These are phyloP conservation scores for Dipteronia dyeriana DNA, from an alignment of 345 rosid genomes.

Conservation along the genomic window DNA sequence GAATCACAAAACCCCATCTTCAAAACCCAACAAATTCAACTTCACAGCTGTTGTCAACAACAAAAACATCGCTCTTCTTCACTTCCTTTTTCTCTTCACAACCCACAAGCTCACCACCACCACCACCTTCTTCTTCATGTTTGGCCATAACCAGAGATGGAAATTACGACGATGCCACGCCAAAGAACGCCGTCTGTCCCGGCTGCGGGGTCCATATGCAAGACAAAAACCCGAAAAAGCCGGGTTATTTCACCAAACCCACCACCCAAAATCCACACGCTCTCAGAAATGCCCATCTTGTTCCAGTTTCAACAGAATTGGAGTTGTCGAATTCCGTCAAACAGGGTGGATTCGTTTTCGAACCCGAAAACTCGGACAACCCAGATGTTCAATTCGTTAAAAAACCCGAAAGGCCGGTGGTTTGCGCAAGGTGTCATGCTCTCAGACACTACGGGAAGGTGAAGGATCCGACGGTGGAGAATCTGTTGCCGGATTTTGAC, in stretches of 20 bases:
- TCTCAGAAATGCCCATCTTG: slow-evolving; percentile 34
- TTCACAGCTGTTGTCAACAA: slow-evolving; percentile 17
- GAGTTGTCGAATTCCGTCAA: slow-evolving; percentile 61
- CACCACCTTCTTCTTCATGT: slow-evolving; percentile 15
- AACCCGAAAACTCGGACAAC: slow-evolving; percentile 30
- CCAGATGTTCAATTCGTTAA: not conserved
- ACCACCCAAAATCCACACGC: slow-evolving; percentile 33
- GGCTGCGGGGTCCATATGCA: slow-evolving; percentile 96
- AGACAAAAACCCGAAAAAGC: slow-evolving; percentile 60
- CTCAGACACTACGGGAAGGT: slow-evolving; percentile 88
- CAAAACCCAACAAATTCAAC: slow-evolving; percentile 17
- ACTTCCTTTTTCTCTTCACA: slow-evolving; percentile 33
- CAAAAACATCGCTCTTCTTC: not conserved
- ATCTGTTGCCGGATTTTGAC: slow-evolving; percentile 91
- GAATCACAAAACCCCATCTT: not conserved
- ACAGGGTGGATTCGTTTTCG: slow-evolving; percentile 44
- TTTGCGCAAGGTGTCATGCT: slow-evolving; percentile 89
- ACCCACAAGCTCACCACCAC: slow-evolving; percentile 11
- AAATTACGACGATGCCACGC: slow-evolving; percentile 63
- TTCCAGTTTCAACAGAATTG: slow-evolving; percentile 55
- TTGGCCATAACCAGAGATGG: slow-evolving; percentile 70
- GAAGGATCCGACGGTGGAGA: slow-evolving; percentile 77
- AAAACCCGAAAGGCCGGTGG: slow-evolving; percentile 51
- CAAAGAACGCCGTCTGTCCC: slow-evolving; percentile 65
- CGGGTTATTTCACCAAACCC: slow-evolving; percentile 77